Conservation (phyloP, 495 filamentous ascomycete genomes). For the Penicillium taxi region DNA sequence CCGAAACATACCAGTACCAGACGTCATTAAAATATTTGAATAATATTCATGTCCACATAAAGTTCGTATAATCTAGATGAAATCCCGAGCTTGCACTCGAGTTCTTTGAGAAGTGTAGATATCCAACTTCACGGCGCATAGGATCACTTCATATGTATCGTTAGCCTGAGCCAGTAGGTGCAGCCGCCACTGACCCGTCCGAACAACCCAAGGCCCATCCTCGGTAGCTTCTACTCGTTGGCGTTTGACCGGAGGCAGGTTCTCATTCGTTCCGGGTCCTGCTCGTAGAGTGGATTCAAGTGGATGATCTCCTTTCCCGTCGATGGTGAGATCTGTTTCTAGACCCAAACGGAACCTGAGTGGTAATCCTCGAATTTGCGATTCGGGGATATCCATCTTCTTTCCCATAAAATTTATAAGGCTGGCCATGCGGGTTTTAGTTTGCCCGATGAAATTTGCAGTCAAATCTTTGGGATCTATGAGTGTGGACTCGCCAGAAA, state of each 20-base stretch:
- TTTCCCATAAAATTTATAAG: conserved; percentile 74
- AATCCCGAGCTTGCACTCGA: conserved; percentile 61
- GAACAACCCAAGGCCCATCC: conserved; percentile 56
- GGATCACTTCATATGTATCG: conserved; percentile 46
- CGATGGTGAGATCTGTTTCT: conserved; percentile 64
- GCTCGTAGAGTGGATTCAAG: conserved; percentile 2
- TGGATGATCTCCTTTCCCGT: conserved; percentile 41
- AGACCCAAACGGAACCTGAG: conserved; percentile 58
- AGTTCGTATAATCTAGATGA: conserved; percentile 37
- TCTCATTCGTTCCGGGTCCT: conserved; percentile 3
- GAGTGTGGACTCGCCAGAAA: conserved; percentile 58
- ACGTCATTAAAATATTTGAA: background rate
- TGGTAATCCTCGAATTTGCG: conserved; percentile 6
- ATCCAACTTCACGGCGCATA: conserved; percentile 77
- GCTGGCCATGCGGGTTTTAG: conserved; percentile 58
- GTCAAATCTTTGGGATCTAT: conserved; percentile 50
- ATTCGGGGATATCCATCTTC: conserved; percentile 60
- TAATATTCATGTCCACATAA: background rate
- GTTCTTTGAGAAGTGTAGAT: conserved; percentile 58
- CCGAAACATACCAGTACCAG: background rate
- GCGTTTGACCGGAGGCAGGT: conserved; percentile 40
- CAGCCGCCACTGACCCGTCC: conserved; percentile 74
- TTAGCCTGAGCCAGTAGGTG: conserved; percentile 39
- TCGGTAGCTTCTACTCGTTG: conserved; percentile 28
- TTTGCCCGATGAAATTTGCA: conserved; percentile 63